phyloP scores from a whole-genome alignment of 1,139 yeast species.

The Geotrichum reessii region DNA sequence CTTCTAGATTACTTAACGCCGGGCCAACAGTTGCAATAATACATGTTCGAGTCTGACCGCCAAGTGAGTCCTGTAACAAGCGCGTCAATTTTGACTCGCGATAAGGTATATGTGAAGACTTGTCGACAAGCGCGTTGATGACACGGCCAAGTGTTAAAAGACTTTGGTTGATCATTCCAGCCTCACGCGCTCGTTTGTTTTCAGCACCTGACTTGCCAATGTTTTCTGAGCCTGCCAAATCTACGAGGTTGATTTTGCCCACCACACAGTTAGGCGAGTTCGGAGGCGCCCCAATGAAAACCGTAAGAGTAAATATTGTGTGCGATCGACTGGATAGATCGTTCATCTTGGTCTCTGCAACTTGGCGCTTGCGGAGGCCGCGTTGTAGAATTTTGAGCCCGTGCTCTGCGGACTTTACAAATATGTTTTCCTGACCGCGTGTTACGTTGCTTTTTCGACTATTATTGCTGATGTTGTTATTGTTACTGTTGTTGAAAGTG shows the following conservation, averaged over 20 bases:
- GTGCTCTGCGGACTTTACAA: conserved; percentile 38
- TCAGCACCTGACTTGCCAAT: conserved; percentile 74
- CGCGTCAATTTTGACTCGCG: conserved; percentile 80
- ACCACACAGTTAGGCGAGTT: conserved; percentile 35
- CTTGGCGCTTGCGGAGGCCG: conserved; percentile 53
- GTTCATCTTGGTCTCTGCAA: conserved; percentile 64
- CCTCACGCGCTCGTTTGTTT: conserved; percentile 75
- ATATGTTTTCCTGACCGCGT: conserved; percentile 48
- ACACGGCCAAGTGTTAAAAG: conserved; percentile 78
- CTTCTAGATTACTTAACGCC: conserved; percentile 64
- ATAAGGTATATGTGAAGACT: conserved; percentile 67
- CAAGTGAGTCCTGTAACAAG: conserved; percentile 72
- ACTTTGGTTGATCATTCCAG: conserved; percentile 83
- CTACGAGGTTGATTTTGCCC: conserved; percentile 74
- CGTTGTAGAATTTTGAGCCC: conserved; percentile 44
- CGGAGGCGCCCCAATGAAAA: conserved; percentile 39
- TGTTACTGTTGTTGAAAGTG: neutral
- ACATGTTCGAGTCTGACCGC: conserved; percentile 76
- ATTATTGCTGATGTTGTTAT: neutral
- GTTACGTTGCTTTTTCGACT: conserved; percentile 34
- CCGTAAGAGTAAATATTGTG: conserved; percentile 61
- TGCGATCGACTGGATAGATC: conserved; percentile 73
- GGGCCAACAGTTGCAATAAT: conserved; percentile 82
- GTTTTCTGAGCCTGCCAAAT: conserved; percentile 86
- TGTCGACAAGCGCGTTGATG: conserved; percentile 63